phyloP scores from a whole-genome alignment of 345 rosid species.

The Syzygium aromaticum region DNA sequence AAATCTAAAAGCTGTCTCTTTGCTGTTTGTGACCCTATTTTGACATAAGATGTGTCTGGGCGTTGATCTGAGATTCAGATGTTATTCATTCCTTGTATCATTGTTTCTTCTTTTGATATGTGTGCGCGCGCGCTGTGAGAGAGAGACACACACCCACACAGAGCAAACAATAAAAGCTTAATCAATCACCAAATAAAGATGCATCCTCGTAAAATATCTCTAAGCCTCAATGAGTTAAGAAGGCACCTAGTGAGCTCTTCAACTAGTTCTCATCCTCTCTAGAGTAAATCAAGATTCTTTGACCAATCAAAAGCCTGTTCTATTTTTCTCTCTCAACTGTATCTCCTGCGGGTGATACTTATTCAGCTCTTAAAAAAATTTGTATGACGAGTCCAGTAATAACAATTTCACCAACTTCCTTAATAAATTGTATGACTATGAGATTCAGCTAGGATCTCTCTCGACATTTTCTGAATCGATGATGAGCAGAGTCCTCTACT shows the following conservation, averaged over 20 bases:
- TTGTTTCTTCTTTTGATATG: not conserved
- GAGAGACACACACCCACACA: too few species aligned
- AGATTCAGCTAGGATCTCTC: conserved; percentile 2
- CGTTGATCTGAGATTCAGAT: not conserved
- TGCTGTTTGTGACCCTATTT: not conserved
- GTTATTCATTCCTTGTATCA: not conserved
- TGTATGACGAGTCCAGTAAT: not conserved
- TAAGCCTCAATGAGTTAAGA: not conserved
- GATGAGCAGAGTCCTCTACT: conserved; percentile 51
- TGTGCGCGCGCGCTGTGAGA: too few species aligned
- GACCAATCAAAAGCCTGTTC: not conserved
- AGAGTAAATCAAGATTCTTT: not conserved
- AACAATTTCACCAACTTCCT: not conserved
- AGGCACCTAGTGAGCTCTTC: not conserved
- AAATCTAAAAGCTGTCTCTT: not conserved
- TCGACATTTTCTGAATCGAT: conserved; percentile 11
- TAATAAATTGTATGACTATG: not conserved
- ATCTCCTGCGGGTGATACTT: not conserved
- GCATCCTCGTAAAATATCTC: not conserved
- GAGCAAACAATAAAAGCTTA: not conserved
- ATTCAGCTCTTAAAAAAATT: not conserved
- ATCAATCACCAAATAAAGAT: not conserved
- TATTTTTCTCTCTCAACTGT: not conserved
- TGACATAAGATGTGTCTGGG: not conserved
- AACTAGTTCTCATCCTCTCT: not conserved